A percentile compares a stretch with the other conserved stretches of the same genome.
Evolutionary conservation across 2,329 filamentous ascomycete species (phyloP).

Genomic region (Pseudogymnoascus sp.): DNA sequence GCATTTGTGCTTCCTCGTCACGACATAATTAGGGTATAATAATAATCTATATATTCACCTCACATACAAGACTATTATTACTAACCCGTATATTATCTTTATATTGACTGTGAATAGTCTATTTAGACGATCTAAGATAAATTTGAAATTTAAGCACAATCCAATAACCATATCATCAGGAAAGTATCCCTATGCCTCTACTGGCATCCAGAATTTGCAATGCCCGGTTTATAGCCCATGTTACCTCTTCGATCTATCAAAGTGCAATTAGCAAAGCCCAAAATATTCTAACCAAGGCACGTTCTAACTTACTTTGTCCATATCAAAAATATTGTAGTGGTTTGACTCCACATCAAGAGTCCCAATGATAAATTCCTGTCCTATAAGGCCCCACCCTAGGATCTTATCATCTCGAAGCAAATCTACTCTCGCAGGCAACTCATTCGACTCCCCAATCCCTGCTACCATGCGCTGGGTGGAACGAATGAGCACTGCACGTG

Average conservation of each 20-base stretch:
- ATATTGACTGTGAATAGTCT: not conserved
- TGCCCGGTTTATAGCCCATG: not conserved
- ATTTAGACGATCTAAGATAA: not conserved
- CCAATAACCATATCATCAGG: not conserved
- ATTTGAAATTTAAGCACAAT: not conserved
- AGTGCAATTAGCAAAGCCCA: not conserved
- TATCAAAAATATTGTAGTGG: not conserved
- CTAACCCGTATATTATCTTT: not conserved
- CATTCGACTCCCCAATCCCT: not conserved
- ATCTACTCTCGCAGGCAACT: not conserved
- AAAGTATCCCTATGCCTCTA: not conserved
- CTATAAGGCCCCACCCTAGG: not conserved
- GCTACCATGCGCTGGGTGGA: not conserved
- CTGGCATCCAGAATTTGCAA: not conserved
- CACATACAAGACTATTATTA: not conserved
- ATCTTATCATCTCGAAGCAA: not conserved
- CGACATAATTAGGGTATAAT: not conserved
- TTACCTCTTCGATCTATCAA: not conserved
- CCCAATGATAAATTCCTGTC: not conserved
- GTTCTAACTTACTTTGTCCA: not conserved
- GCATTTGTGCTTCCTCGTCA: not conserved
- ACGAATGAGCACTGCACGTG: not conserved
- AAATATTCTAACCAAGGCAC: not conserved
- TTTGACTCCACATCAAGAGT: constrained; percentile 1
- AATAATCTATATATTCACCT: not conserved